Evolutionary conservation across 2,329 filamentous ascomycete species (phyloP).

Genomic region (Diaporthe humulicola): DNA sequence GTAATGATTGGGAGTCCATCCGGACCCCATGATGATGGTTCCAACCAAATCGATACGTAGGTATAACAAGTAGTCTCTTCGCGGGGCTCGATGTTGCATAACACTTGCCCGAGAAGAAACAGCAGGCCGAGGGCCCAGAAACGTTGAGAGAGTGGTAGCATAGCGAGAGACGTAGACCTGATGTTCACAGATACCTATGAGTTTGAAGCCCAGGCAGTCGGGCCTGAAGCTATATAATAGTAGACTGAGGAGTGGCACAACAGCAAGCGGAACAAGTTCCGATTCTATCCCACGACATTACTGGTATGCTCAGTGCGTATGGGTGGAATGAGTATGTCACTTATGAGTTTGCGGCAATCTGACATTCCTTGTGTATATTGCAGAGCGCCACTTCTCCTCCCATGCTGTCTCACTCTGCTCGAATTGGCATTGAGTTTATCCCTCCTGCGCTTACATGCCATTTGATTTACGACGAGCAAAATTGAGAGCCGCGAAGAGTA

Average conservation of each 20-base stretch:
- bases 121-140: neutral
- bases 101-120: neutral
- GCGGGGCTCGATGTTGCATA: neutral
- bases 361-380: too few species aligned
- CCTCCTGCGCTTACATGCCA: neutral
- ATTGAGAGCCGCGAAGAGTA: neutral
- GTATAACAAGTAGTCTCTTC: neutral
- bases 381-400: neutral
- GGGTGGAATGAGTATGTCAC: too few species aligned
- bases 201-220: neutral
- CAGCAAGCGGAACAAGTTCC: neutral
- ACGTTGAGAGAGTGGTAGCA: neutral
- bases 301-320: too few species aligned
- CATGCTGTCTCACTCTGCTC: neutral
- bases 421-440: neutral
- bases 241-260: neutral
- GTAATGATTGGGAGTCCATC: neutral
- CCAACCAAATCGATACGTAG: neutral
- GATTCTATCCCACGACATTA: neutral
- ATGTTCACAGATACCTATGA: neutral
- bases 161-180: neutral
- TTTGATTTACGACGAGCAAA: neutral
- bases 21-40: neutral
- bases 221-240: neutral
- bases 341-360: too few species aligned